A percentile compares a stretch with the other conserved stretches of the same genome.
These are phyloP conservation scores for Cercospora brassicicola DNA, from an alignment of 2,329 filamentous ascomycete species.

Conservation along the genomic window DNA sequence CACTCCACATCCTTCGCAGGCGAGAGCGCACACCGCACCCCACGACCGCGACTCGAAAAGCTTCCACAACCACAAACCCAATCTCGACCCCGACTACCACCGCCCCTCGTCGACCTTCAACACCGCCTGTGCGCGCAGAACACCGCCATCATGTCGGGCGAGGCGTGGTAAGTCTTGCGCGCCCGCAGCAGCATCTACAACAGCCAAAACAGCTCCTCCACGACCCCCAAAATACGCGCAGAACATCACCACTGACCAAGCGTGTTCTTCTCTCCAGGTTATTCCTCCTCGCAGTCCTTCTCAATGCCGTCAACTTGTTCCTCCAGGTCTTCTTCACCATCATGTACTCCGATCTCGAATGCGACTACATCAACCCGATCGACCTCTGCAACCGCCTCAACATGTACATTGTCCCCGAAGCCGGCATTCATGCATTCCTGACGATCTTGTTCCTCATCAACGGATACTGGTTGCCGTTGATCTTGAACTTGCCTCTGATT, in stretches of 20 bases:
- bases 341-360: constrained; percentile 99
- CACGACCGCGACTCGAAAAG: constrained; percentile 9
- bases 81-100: not conserved
- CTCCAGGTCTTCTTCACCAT: constrained; percentile 99
- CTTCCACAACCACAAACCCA: constrained; percentile 1
- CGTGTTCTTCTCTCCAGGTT: constrained; percentile 57
- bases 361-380: constrained; percentile 99
- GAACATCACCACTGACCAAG: constrained; percentile 10
- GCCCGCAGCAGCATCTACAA: not conserved
- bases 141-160: constrained; percentile 40
- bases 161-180: constrained; percentile 39
- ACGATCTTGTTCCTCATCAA: constrained; percentile 97
- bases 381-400: constrained; percentile 99
- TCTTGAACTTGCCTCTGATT: constrained; percentile 88
- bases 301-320: constrained; percentile 99
- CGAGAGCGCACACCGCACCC: constrained; percentile 2
- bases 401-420: constrained; percentile 98
- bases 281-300: constrained; percentile 94
- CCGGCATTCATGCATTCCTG: constrained; percentile 92
- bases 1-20: constrained; percentile 2
- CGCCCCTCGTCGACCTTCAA: not conserved
- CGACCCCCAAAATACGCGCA: constrained; percentile 7
- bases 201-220: not conserved
- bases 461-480: constrained; percentile 92
- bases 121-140: not conserved